Evolutionary conservation across 2,329 filamentous ascomycete species (phyloP).

Genomic region (Fusarium sp.): DNA sequence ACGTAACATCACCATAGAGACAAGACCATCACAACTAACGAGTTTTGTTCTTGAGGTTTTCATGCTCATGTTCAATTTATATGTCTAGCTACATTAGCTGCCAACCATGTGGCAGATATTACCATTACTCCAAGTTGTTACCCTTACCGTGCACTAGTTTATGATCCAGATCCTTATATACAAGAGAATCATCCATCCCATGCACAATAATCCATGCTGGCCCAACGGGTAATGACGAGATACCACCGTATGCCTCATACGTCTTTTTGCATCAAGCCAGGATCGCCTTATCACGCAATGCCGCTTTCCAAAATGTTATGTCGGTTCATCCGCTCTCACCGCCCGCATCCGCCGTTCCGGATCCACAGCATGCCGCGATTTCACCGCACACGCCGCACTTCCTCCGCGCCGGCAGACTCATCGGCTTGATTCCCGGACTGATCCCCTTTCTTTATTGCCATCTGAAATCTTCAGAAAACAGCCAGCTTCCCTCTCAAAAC

Average conservation of each 20-base stretch:
- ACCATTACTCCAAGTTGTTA: slow-evolving; percentile 30
- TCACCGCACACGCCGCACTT: slow-evolving; percentile 43
- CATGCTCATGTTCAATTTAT: slow-evolving; percentile 3
- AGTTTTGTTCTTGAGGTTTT: neutral
- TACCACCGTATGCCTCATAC: slow-evolving; percentile 22
- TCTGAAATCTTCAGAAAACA: slow-evolving; percentile 8
- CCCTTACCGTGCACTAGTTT: slow-evolving; percentile 15
- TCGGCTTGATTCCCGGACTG: slow-evolving; percentile 32
- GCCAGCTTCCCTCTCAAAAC: slow-evolving; percentile 19
- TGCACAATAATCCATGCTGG: slow-evolving; percentile 5
- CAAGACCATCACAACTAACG: neutral
- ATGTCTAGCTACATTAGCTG: slow-evolving; percentile 28
- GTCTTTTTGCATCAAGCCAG: slow-evolving; percentile 25
- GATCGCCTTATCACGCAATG: slow-evolving; percentile 45
- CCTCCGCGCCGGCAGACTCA: slow-evolving; percentile 36
- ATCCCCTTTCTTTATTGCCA: slow-evolving; percentile 22
- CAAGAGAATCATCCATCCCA: slow-evolving; percentile 14
- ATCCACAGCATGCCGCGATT: slow-evolving; percentile 41
- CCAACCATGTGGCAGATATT: slow-evolving; percentile 27
- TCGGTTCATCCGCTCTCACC: slow-evolving; percentile 36
- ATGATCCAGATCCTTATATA: slow-evolving; percentile 23
- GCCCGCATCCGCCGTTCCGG: slow-evolving; percentile 21
- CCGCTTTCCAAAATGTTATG: slow-evolving; percentile 23
- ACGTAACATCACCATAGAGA: neutral
- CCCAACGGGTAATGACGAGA: slow-evolving; percentile 19